Evolutionary conservation across 2,329 filamentous ascomycete genomes (phyloP).

Genomic region (Calonectria pteridis): DNA sequence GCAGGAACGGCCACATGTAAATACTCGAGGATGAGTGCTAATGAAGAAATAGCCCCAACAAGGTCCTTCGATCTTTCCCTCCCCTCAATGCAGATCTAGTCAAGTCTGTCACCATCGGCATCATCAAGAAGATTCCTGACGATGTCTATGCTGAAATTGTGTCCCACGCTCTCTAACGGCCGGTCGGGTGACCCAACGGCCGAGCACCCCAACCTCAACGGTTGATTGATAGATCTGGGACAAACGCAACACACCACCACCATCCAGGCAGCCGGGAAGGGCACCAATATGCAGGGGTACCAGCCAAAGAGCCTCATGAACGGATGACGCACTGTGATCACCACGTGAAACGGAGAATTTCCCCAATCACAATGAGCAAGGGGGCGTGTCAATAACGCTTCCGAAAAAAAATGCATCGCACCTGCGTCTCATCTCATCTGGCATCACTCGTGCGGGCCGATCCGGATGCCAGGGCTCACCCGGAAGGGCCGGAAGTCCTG

Average conservation of each 20-base stretch:
- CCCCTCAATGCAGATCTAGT: slow-evolving; percentile 85
- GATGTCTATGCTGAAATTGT: slow-evolving; percentile 93
- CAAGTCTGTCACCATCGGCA: slow-evolving; percentile 85
- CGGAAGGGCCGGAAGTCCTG: slow-evolving; percentile 22
- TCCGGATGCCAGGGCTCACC: slow-evolving; percentile 12
- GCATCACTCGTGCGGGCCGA: slow-evolving; percentile 11
- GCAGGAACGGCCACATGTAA: background rate
- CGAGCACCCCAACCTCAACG: background rate
- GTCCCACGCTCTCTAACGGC: slow-evolving; percentile 77
- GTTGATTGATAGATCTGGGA: background rate
- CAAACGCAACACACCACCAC: slow-evolving; percentile 2
- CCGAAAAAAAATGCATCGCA: slow-evolving; percentile 12
- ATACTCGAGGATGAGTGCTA: slow-evolving; percentile 28
- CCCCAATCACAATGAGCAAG: slow-evolving; percentile 11
- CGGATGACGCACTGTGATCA: slow-evolving; percentile 21
- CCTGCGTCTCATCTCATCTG: slow-evolving; percentile 7
- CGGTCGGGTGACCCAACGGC: background rate
- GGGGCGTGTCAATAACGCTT: background rate
- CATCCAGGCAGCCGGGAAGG: slow-evolving; percentile 14
- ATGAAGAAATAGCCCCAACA: slow-evolving; percentile 80
- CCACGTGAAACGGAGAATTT: slow-evolving; percentile 33
- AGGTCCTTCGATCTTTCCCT: slow-evolving; percentile 89
- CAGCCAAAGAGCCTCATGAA: slow-evolving; percentile 20
- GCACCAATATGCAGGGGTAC: slow-evolving; percentile 30
- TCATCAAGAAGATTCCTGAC: slow-evolving; percentile 90